Evolutionary conservation across 352 stramenopile species (phyloP).

Genomic region (Globisporangium parvum): DNA sequence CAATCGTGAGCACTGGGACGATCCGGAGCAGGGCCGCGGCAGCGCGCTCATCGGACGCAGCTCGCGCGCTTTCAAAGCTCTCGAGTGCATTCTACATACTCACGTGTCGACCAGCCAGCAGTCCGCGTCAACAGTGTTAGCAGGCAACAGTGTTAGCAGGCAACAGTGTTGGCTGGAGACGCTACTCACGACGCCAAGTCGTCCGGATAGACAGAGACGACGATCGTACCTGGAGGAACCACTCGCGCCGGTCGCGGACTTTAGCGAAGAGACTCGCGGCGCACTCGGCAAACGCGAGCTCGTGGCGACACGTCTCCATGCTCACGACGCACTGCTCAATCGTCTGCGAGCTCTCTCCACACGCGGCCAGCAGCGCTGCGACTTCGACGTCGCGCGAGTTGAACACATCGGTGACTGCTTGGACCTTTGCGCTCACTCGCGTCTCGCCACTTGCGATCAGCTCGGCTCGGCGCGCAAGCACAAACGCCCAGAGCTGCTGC

Average conservation of each 20-base stretch:
- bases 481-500: conserved; percentile 27
- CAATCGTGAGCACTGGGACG: conserved; percentile 40
- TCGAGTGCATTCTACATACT: conserved; percentile 11
- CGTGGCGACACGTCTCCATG: conserved; percentile 19
- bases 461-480: conserved; percentile 23
- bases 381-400: conserved; percentile 30
- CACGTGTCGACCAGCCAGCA: too few species aligned
- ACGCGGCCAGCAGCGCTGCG: conserved; percentile 19
- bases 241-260: conserved; percentile 16
- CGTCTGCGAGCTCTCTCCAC: conserved; percentile 12
- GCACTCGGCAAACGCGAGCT: conserved; percentile 28
- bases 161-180: neutral
- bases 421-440: conserved; percentile 24
- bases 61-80: conserved; percentile 21
- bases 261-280: conserved; percentile 24
- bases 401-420: conserved; percentile 29
- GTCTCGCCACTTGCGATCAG: conserved; percentile 23
- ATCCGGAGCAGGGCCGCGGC: conserved; percentile 28
- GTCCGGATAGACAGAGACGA: neutral
- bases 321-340: conserved; percentile 23
- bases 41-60: conserved; percentile 20
- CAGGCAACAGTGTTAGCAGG: neutral
- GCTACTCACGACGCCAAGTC: neutral
- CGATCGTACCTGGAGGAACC: conserved; percentile 10
- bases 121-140: neutral